A percentile compares a stretch with the other conserved stretches of the same genome.
Conservation (phyloP, 2,329 filamentous ascomycete genomes). For the Trichoderma endophyticum region DNA sequence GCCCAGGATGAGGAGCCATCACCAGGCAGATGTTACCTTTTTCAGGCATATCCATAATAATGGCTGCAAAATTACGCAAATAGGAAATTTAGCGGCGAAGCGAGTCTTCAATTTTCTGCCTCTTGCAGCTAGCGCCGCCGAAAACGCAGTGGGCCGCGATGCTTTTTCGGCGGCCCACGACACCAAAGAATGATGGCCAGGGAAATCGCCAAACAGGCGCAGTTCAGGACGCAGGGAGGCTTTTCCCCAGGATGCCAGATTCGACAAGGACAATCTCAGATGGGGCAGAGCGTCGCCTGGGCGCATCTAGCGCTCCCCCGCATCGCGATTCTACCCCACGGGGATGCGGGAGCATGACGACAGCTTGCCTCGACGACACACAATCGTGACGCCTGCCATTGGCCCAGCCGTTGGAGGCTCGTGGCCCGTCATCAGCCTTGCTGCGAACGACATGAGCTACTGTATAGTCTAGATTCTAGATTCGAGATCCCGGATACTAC, state of each 20-base stretch:
- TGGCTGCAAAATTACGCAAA: not conserved
- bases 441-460: not conserved
- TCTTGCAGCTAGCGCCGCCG: conserved; percentile 11
- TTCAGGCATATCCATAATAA: not conserved
- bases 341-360: conserved; percentile 11
- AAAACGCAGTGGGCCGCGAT: not conserved
- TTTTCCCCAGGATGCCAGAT: not conserved
- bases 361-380: not conserved
- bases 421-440: not conserved
- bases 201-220: conserved; percentile 15
- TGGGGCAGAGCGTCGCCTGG: conserved; percentile 15
- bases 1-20: not conserved
- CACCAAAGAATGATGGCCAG: not conserved
- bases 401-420: not conserved
- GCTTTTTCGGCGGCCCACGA: conserved; percentile 10
- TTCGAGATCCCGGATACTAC: not conserved
- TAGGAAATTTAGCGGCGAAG: not conserved
- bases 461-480: not conserved
- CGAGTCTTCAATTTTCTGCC: not conserved
- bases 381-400: conserved; percentile 1
- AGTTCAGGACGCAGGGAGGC: not conserved
- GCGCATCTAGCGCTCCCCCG: conserved; percentile 10
- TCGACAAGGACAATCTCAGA: conserved; percentile 8
- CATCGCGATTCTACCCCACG: conserved; percentile 15
- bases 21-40: not conserved